Percentiles rank a stretch among this genome's conserved stretches.
Conservation (phyloP, 352 stramenopile species). For the Phytophthora podocarpi region DNA sequence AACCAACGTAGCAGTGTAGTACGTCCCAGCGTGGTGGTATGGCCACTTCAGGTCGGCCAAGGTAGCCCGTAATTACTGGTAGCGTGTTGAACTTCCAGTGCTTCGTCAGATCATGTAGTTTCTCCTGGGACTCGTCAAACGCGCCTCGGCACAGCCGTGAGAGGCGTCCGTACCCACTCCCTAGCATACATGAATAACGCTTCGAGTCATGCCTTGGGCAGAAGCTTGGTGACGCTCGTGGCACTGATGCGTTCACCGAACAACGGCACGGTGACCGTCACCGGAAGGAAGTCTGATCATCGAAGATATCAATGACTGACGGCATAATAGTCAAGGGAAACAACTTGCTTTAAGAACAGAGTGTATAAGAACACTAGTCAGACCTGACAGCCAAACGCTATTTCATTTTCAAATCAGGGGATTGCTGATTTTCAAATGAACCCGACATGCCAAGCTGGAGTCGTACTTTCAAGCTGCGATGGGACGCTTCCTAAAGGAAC, state of each 20-base stretch:
- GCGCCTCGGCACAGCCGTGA: slow-evolving; percentile 77
- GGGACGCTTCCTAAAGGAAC: not conserved
- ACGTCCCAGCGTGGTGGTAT: slow-evolving; percentile 80
- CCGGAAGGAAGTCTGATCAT: too few species aligned
- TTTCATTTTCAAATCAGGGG: too few species aligned
- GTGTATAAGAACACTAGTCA: too few species aligned
- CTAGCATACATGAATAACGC: slow-evolving; percentile 71
- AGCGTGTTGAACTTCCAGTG: slow-evolving; percentile 51
- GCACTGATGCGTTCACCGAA: slow-evolving; percentile 83
- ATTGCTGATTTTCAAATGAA: too few species aligned
- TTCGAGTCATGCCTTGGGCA: slow-evolving; percentile 65
- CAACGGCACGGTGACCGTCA: slow-evolving; percentile 75
- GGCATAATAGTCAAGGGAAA: too few species aligned
- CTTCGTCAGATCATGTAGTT: slow-evolving; percentile 47
- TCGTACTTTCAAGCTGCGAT: not conserved
- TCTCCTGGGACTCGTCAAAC: slow-evolving; percentile 81
- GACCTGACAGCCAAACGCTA: too few species aligned
- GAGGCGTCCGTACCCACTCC: slow-evolving; percentile 80
- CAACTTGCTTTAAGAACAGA: too few species aligned
- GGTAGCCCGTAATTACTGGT: slow-evolving; percentile 83
- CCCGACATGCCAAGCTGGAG: not conserved
- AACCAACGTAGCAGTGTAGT: slow-evolving; percentile 87
- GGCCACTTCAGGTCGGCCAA: slow-evolving; percentile 60
- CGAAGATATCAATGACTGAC: too few species aligned
- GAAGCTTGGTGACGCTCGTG: slow-evolving; percentile 63